Conservation (phyloP, 441 rosid genomes). For the Croton laevigatus region DNA sequence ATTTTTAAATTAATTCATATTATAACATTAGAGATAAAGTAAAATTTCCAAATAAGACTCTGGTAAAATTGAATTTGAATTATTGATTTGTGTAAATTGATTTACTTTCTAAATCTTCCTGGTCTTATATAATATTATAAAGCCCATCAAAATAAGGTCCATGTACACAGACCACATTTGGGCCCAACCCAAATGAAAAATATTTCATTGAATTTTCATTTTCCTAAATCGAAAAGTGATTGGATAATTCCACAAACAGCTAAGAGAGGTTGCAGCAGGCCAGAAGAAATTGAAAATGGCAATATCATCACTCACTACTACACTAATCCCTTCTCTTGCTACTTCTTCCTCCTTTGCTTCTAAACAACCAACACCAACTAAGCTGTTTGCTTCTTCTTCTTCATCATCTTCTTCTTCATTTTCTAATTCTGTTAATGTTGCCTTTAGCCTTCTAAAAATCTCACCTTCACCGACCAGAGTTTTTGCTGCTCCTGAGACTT, state of each 20-base stretch:
- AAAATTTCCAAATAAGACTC: too few species aligned
- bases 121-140: background rate
- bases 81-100: too few species aligned
- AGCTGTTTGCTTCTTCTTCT: conserved; percentile 35
- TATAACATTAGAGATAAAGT: too few species aligned
- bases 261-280: background rate
- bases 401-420: conserved; percentile 30
- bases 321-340: conserved; percentile 43
- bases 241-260: conserved; percentile 12
- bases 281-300: conserved; percentile 41
- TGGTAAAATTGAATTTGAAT: too few species aligned
- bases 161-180: background rate
- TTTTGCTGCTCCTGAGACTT: conserved; percentile 57
- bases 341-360: conserved; percentile 35
- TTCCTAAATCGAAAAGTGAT: conserved; percentile 2
- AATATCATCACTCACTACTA: conserved; percentile 46
- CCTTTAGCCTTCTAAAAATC: conserved; percentile 35
- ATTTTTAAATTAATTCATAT: too few species aligned
- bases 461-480: conserved; percentile 34
- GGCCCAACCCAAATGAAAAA: conserved; percentile 1
- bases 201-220: too few species aligned
- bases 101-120: too few species aligned
- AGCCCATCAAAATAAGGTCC: background rate
- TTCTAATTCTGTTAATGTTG: conserved; percentile 19
- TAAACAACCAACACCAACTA: conserved; percentile 21